These are phyloP conservation scores for Chlorophyllum brunneum DNA, from an alignment of 768 basidiomycete species.

Conservation along the genomic window DNA sequence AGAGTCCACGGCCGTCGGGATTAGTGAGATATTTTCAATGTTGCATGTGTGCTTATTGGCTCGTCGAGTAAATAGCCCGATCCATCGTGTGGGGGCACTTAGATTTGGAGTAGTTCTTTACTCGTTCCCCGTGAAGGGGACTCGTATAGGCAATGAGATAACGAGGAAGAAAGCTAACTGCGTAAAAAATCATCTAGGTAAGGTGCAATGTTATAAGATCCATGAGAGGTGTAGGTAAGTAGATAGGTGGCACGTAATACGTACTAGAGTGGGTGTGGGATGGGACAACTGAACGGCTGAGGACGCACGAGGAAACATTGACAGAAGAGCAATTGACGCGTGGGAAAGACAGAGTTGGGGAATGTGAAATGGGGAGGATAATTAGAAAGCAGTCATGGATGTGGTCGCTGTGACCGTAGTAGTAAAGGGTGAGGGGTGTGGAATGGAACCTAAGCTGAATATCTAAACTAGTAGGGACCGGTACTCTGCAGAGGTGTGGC, in stretches of 20 bases:
- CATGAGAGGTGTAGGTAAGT: neutral
- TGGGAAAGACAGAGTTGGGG: neutral
- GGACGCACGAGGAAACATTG: neutral
- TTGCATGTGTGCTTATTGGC: no score
- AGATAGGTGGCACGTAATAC: neutral
- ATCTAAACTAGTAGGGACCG: neutral
- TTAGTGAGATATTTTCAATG: no score
- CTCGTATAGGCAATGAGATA: no score
- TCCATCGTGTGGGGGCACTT: no score
- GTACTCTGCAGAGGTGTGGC: no score
- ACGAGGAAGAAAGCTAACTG: no score
- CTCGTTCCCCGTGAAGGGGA: no score
- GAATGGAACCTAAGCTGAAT: neutral
- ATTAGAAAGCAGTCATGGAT: neutral
- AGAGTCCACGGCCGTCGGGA: no score
- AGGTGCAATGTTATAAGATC: slow-evolving; percentile 6
- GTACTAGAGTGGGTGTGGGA: neutral
- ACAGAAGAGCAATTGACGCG: neutral
- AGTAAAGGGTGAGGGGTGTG: neutral
- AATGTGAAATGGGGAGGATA: neutral
- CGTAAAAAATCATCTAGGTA: no score
- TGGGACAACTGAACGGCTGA: neutral
- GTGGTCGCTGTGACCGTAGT: neutral
- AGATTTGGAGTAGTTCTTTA: no score
- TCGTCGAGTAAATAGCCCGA: no score